phyloP scores from a whole-genome alignment of 1,284 basidiomycete species.

The Ustilago bromivora region DNA sequence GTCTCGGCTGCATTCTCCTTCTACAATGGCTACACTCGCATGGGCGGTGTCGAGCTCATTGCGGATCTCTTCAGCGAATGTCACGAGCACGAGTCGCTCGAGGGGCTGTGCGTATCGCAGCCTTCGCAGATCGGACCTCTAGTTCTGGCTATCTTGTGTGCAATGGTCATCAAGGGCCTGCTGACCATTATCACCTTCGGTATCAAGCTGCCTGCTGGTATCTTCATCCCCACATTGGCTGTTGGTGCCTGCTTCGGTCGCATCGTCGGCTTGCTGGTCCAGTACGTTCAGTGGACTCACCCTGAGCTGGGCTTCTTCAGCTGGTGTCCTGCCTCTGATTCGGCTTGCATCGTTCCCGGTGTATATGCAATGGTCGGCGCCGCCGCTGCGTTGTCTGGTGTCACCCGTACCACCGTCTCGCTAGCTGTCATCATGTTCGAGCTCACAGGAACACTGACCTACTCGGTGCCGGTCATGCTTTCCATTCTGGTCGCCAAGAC shows the following conservation, averaged over 20 bases:
- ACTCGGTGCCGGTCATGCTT: constrained; percentile 94
- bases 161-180: constrained; percentile 74
- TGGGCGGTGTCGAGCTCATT: constrained; percentile 95
- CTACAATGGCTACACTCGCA: constrained; percentile 88
- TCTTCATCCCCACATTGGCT: constrained; percentile 94
- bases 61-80: constrained; percentile 70
- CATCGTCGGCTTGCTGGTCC: constrained; percentile 85
- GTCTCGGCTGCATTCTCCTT: constrained; percentile 77
- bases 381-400: constrained; percentile 80
- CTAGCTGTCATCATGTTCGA: constrained; percentile 98
- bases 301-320: constrained; percentile 78
- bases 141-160: constrained; percentile 77
- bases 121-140: constrained; percentile 78
- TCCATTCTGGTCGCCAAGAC: constrained; percentile 89
- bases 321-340: constrained; percentile 51
- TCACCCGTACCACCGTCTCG: constrained; percentile 85
- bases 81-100: constrained; percentile 75
- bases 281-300: constrained; percentile 79
- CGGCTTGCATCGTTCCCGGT: constrained; percentile 76
- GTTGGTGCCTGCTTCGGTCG: constrained; percentile 95
- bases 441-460: constrained; percentile 91
- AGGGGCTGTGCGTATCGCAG: constrained; percentile 79
- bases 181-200: constrained; percentile 93
- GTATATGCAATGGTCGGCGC: constrained; percentile 87
- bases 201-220: constrained; percentile 80